Conservation (phyloP, 2,329 filamentous ascomycete species). For the Venturia oleaginea region DNA sequence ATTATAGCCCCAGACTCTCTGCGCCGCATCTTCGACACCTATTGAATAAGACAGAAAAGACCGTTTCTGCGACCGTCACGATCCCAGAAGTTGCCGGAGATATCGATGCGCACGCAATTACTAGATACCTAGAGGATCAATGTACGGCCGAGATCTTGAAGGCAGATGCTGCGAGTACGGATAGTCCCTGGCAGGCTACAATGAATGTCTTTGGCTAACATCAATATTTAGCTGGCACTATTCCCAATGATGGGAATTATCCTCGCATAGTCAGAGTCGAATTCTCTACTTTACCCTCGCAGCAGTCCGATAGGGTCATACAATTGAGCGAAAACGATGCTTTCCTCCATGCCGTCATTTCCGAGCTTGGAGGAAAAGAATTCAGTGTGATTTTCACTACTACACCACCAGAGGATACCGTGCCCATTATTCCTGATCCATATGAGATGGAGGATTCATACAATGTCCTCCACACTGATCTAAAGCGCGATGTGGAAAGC, state of each 20-base stretch:
- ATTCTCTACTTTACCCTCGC: conserved; percentile 30
- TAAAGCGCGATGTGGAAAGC: conserved; percentile 55
- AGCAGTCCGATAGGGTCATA: conserved; percentile 26
- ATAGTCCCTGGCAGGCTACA: conserved; percentile 14
- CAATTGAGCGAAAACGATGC: conserved; percentile 37
- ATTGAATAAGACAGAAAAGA: conserved; percentile 40
- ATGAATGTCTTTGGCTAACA: not conserved
- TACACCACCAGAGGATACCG: conserved; percentile 40
- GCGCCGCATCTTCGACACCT: conserved; percentile 47
- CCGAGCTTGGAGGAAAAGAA: conserved; percentile 38
- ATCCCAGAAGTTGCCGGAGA: conserved; percentile 46
- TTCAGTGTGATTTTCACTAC: conserved; percentile 74
- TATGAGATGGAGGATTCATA: conserved; percentile 50
- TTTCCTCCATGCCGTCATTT: conserved; percentile 38
- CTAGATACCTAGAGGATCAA: conserved; percentile 33
- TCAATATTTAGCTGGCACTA: conserved; percentile 28
- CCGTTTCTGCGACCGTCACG: conserved; percentile 42
- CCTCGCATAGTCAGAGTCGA: conserved; percentile 37
- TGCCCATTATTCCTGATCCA: conserved; percentile 17
- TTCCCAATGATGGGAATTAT: conserved; percentile 28
- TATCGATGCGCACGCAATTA: conserved; percentile 36
- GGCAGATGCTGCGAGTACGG: conserved; percentile 33
- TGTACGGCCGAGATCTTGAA: conserved; percentile 38
- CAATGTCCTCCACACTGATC: conserved; percentile 57
- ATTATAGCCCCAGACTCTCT: conserved; percentile 49